A percentile compares a stretch with the other conserved stretches of the same genome.
Conservation (phyloP, 129 eudicot species). For the Arctium minus region DNA sequence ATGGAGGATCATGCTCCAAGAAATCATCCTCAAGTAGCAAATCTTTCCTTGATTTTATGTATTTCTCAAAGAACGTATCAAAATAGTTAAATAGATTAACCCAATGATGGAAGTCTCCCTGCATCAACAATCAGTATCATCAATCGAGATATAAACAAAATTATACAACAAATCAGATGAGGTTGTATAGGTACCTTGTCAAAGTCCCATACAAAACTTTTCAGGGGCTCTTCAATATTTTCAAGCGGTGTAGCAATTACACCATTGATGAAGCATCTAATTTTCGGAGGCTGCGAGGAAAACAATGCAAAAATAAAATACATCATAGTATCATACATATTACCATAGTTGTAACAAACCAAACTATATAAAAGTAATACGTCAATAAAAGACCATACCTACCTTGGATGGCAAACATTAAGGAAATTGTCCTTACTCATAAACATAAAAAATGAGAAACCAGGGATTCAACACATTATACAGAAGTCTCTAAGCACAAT, state of each 20-base stretch:
- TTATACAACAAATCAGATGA: neutral
- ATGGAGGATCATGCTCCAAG: constrained; percentile 68
- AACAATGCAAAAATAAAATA: neutral
- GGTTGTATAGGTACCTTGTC: constrained; percentile 46
- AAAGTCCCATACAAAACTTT: constrained; percentile 68
- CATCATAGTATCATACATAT: too few relatives aligned
- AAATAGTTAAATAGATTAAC: constrained; percentile 65
- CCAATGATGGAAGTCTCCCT: constrained; percentile 87
- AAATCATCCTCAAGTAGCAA: constrained; percentile 53
- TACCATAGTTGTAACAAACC: neutral
- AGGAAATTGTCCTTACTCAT: neutral
- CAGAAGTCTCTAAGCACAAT: neutral
- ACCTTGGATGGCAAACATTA: neutral
- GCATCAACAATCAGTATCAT: constrained; percentile 19
- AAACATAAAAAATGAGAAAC: neutral
- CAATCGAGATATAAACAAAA: neutral
- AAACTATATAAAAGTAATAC: too few relatives aligned
- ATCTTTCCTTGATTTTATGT: constrained; percentile 68
- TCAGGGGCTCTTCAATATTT: constrained; percentile 54
- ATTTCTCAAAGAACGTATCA: constrained; percentile 58
- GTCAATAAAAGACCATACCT: neutral
- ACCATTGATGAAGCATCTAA: constrained; percentile 51
- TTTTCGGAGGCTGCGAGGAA: constrained; percentile 56
- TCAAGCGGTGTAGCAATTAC: constrained; percentile 57
- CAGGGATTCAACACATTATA: neutral